Conservation (phyloP, 345 rosid genomes). For the Moricandia arvensis region DNA sequence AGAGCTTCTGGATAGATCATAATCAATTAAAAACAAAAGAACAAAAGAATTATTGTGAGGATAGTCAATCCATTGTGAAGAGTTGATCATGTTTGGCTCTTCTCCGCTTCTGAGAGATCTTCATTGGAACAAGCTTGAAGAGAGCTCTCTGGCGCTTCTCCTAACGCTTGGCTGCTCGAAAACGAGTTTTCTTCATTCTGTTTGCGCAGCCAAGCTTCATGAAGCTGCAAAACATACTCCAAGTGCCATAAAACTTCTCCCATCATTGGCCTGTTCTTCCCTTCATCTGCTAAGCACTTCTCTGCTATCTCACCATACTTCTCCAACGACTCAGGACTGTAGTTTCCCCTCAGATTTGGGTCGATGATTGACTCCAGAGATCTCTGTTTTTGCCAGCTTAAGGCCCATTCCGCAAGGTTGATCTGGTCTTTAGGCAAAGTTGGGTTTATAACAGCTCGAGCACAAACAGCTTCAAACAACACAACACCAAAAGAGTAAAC, state of each 20-base stretch:
- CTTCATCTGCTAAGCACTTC: slow-evolving; percentile 82
- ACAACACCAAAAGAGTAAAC: slow-evolving; percentile 90
- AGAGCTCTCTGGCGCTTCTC: slow-evolving; percentile 30
- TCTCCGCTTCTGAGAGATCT: slow-evolving; percentile 23
- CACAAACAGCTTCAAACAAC: slow-evolving; percentile 78
- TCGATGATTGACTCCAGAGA: slow-evolving; percentile 71
- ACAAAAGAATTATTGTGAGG: slow-evolving; percentile 34
- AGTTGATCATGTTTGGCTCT: slow-evolving; percentile 25
- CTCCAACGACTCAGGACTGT: slow-evolving; percentile 62
- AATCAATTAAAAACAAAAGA: slow-evolving; percentile 34
- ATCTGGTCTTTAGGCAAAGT: slow-evolving; percentile 88
- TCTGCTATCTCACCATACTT: slow-evolving; percentile 90
- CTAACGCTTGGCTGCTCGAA: slow-evolving; percentile 43
- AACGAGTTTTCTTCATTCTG: slow-evolving; percentile 41
- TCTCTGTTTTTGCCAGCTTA: slow-evolving; percentile 70
- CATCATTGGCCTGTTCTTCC: slow-evolving; percentile 84
- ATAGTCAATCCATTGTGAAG: slow-evolving; percentile 16
- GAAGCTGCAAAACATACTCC: slow-evolving; percentile 84
- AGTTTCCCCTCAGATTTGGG: slow-evolving; percentile 48
- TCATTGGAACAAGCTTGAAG: slow-evolving; percentile 27
- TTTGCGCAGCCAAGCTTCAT: slow-evolving; percentile 63
- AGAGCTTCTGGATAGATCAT: slow-evolving; percentile 19
- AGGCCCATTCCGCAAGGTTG: slow-evolving; percentile 93
- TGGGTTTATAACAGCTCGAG: slow-evolving; percentile 87
- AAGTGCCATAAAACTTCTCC: slow-evolving; percentile 90